These are phyloP conservation scores for Peniophora sp. DNA, from an alignment of 1,284 basidiomycete genomes.

Conservation along the genomic window DNA sequence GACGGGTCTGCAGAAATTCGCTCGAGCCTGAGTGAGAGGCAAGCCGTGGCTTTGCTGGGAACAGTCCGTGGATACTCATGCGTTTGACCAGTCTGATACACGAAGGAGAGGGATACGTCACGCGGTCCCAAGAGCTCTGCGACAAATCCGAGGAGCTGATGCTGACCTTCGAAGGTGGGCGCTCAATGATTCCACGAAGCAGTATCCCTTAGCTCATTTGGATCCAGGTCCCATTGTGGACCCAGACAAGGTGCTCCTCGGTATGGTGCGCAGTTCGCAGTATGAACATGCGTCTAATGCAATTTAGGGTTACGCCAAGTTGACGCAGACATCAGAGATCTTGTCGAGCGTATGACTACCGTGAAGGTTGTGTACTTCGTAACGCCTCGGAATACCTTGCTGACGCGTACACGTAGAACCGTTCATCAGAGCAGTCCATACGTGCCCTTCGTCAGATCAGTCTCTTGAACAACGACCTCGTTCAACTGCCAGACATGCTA, in stretches of 20 bases:
- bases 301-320: constrained; percentile 52
- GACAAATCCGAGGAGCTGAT: constrained; percentile 49
- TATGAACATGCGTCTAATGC: neutral
- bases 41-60: neutral
- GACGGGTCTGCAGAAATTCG: constrained; percentile 57
- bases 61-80: neutral
- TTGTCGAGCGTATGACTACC: constrained; percentile 47
- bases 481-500: constrained; percentile 58
- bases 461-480: constrained; percentile 66
- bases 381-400: constrained; percentile 1
- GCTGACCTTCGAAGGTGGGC: constrained; percentile 45
- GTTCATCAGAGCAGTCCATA: constrained; percentile 67
- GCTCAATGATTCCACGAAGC: neutral
- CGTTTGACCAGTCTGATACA: constrained; percentile 39
- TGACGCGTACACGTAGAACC: constrained; percentile 43
- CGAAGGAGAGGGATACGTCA: constrained; percentile 46
- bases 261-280: neutral
- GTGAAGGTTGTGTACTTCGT: constrained; percentile 41
- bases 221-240: too few species aligned
- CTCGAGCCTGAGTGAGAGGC: constrained; percentile 11
- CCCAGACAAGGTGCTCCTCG: neutral
- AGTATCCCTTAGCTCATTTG: neutral
- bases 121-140: constrained; percentile 49
- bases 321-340: constrained; percentile 51
- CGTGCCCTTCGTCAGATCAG: constrained; percentile 64